Evolutionary conservation across 768 basidiomycete species (phyloP).

Genomic region (Serendipita vermifera): DNA sequence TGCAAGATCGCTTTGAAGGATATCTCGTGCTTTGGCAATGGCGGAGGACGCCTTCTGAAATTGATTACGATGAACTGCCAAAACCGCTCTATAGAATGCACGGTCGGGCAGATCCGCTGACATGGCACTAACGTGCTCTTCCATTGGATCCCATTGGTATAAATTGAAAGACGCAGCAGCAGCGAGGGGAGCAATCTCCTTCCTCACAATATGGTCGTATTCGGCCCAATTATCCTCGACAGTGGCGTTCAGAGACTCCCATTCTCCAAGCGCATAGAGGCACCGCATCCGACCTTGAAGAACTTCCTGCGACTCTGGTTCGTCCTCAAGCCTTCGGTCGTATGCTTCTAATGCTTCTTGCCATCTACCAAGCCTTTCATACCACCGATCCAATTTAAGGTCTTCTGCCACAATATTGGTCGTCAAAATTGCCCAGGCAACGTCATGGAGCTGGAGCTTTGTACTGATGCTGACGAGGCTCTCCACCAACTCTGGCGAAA

Average conservation of each 20-base stretch:
- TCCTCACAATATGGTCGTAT: conserved; percentile 68
- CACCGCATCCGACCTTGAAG: conserved; percentile 91
- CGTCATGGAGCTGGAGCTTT: conserved; percentile 90
- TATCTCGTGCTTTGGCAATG: conserved; percentile 84
- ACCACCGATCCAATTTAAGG: conserved; percentile 95
- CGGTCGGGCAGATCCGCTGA: conserved; percentile 85
- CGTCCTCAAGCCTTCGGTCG: conserved; percentile 60
- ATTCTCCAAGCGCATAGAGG: conserved; percentile 92
- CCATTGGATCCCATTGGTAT: conserved; percentile 97
- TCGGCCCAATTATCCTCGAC: conserved; percentile 82
- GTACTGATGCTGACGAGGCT: conserved; percentile 94
- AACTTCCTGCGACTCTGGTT: conserved; percentile 62
- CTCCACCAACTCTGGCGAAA: conserved; percentile 82
- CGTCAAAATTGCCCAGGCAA: conserved; percentile 62
- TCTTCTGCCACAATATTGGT: conserved; percentile 84
- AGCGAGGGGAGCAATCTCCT: conserved; percentile 91
- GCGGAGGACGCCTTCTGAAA: conserved; percentile 81
- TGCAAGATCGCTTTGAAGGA: conserved; percentile 80
- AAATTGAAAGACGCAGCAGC: conserved; percentile 96
- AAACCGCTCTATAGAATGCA: conserved; percentile 90
- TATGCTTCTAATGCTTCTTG: conserved; percentile 82
- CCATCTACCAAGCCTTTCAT: conserved; percentile 91
- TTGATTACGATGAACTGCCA: conserved; percentile 92
- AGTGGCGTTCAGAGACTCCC: conserved; percentile 77
- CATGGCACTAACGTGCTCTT: conserved; percentile 90